A percentile compares a stretch with the other conserved stretches of the same genome.
These are phyloP conservation scores for Candida vaughaniae DNA, from an alignment of 805 yeast species.

Conservation along the genomic window DNA sequence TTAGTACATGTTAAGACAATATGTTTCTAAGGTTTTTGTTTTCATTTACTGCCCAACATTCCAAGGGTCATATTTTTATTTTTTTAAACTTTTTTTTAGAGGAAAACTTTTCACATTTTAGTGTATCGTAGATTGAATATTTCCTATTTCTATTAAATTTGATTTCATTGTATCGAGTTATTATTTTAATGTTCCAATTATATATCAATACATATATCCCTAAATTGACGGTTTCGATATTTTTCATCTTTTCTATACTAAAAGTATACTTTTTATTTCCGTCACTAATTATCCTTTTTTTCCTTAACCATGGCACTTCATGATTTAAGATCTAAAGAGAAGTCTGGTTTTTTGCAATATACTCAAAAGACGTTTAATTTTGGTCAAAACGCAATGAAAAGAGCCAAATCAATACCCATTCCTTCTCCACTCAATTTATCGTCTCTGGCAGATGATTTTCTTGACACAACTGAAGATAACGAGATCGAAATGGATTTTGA, in stretches of 20 bases:
- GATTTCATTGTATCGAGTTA: not conserved
- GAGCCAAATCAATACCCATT: constrained; percentile 7
- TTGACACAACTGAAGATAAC: not conserved
- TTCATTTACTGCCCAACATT: not conserved
- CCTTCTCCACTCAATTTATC: constrained; percentile 15
- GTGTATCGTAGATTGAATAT: not conserved
- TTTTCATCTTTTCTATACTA: no score
- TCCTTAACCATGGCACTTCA: not conserved
- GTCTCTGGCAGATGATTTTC: constrained; percentile 3
- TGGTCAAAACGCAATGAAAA: constrained; percentile 5
- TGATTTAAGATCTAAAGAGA: not conserved
- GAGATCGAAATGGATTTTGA: constrained; percentile 5
- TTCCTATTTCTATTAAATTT: not conserved
- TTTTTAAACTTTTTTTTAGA: no score
- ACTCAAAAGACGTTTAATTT: constrained; percentile 7
- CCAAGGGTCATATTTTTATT: constrained; percentile 4
- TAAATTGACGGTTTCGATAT: not conserved
- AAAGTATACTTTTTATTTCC: no score
- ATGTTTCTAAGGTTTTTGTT: not conserved
- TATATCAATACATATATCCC: not conserved
- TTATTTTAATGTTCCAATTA: not conserved
- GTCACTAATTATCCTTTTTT: not conserved
- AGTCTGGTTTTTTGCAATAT: not conserved
- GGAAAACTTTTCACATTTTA: no score
- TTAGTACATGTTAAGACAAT: not conserved